These are phyloP conservation scores for Entoloma clypeatum DNA, from an alignment of 1,284 basidiomycete species.

Conservation along the genomic window DNA sequence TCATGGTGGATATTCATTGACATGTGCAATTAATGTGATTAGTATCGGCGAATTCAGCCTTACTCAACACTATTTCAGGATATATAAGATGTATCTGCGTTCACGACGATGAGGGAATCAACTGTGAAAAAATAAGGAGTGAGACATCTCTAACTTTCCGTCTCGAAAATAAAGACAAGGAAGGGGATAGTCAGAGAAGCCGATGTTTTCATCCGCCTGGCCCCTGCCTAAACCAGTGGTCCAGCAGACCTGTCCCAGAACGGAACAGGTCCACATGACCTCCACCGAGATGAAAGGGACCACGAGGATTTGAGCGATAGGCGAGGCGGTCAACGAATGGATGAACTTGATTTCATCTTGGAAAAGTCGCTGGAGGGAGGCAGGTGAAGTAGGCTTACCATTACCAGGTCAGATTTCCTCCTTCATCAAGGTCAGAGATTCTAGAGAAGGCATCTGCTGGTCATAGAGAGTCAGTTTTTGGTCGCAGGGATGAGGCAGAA, in stretches of 20 bases:
- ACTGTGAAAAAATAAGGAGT: background rate
- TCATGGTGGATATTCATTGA: no score
- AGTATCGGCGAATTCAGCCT: no score
- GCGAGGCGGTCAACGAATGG: conserved; percentile 71
- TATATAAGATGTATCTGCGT: background rate
- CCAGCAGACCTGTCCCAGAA: conserved; percentile 47
- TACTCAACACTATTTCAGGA: no score
- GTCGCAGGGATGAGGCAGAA: conserved; percentile 18
- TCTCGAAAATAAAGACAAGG: background rate
- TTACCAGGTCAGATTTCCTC: no score
- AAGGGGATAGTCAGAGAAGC: conserved; percentile 59
- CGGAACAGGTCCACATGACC: conserved; percentile 39
- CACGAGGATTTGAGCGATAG: conserved; percentile 28
- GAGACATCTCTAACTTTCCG: background rate
- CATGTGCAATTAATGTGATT: no score
- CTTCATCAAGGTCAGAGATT: no score
- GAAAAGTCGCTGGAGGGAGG: conserved; percentile 19
- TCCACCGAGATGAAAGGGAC: conserved; percentile 33
- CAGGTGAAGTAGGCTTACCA: conserved; percentile 6
- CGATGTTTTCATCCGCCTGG: conserved; percentile 60
- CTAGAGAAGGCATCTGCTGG: no score
- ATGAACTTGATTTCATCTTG: conserved; percentile 74
- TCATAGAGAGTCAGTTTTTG: conserved; percentile 4
- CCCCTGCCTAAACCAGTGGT: conserved; percentile 28
- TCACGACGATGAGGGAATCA: no score